A percentile compares a stretch with the other conserved stretches of the same genome.
Conservation (phyloP, 148 eudicot genomes). For the Vaccinium vitisidaea region DNA sequence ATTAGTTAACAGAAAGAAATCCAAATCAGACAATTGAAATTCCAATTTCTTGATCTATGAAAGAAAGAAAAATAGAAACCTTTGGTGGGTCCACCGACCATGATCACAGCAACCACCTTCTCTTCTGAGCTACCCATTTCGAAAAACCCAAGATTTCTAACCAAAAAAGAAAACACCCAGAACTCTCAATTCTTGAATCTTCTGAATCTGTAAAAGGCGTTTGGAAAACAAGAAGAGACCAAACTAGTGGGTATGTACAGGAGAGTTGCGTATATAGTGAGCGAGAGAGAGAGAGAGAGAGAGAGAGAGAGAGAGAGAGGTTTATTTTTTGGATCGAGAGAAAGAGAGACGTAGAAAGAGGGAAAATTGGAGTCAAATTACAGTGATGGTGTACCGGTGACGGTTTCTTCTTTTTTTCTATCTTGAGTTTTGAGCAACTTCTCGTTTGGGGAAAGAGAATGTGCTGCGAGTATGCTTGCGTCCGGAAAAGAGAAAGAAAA, state of each 20-base stretch:
- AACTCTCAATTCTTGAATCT: not conserved
- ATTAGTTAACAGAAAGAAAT: not conserved
- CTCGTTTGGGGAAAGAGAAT: too few species aligned
- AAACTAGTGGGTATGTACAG: not conserved
- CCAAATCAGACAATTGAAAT: slow-evolving; percentile 10
- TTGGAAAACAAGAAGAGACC: not conserved
- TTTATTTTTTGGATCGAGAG: not conserved
- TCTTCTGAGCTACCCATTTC: slow-evolving; percentile 51
- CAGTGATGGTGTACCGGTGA: not conserved
- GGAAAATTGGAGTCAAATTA: not conserved
- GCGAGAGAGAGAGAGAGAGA: not conserved
- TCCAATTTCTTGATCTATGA: slow-evolving; percentile 19
- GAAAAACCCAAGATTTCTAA: slow-evolving; percentile 22
- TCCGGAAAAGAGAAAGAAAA: too few species aligned
- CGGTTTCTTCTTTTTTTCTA: not conserved
- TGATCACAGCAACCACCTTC: slow-evolving; percentile 83
- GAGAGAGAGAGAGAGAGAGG: not conserved
- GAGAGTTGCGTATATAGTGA: not conserved
- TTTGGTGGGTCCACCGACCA: slow-evolving; percentile 91
- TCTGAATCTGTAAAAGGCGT: not conserved
- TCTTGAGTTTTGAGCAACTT: not conserved
- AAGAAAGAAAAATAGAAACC: slow-evolving; percentile 36
- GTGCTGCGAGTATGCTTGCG: too few species aligned
- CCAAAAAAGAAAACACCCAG: not conserved
- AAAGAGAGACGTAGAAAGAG: not conserved